phyloP scores from a whole-genome alignment of 179 eudicot genomes.

The Carnegiea gigantea region DNA sequence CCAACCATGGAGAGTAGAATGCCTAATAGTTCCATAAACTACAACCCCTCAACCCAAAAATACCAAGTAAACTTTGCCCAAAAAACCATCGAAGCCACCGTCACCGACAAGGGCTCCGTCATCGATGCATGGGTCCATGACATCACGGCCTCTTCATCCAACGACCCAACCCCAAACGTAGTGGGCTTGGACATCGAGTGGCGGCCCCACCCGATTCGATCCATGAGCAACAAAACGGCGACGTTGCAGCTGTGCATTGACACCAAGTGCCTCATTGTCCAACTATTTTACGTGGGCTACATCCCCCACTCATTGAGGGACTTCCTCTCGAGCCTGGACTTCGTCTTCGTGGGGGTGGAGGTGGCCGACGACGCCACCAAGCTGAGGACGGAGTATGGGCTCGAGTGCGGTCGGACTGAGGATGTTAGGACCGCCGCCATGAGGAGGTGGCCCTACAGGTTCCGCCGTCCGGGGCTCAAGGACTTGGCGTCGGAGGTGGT shows the following conservation, averaged over 20 bases:
- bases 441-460: slow-evolving; percentile 28
- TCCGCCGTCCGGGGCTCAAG: slow-evolving; percentile 14
- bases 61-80: background rate
- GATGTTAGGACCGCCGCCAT: slow-evolving; percentile 37
- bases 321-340: background rate
- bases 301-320: slow-evolving; percentile 34
- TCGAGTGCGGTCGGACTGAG: slow-evolving; percentile 28
- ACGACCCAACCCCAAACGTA: slow-evolving; percentile 7
- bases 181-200: slow-evolving; percentile 54
- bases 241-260: slow-evolving; percentile 55
- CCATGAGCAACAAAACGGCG: slow-evolving; percentile 49
- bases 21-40: background rate
- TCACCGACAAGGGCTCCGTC: background rate
- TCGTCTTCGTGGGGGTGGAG: background rate
- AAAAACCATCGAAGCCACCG: background rate
- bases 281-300: slow-evolving; percentile 44
- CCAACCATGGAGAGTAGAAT: background rate
- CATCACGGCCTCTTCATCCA: background rate
- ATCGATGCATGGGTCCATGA: slow-evolving; percentile 32
- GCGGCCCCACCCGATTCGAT: slow-evolving; percentile 37
- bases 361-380: background rate
- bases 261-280: slow-evolving; percentile 43
- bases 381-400: slow-evolving; percentile 30
- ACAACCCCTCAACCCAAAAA: too few relatives aligned
- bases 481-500: slow-evolving; percentile 18